Conservation (phyloP, 2,329 filamentous ascomycete genomes). For the Aspergillus uvarum region DNA sequence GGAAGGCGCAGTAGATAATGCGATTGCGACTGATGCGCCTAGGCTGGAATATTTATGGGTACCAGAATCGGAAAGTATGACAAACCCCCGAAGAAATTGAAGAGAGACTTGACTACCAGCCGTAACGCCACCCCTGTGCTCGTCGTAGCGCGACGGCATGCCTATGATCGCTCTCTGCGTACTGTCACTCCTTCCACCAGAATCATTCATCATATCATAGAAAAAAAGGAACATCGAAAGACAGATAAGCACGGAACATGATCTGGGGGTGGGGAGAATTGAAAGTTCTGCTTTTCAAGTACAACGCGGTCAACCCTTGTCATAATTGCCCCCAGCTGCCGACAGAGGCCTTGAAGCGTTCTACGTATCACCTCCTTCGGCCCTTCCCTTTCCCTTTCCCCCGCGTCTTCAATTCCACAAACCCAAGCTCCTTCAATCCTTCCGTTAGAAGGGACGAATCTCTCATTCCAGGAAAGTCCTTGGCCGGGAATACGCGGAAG, state of each 20-base stretch:
- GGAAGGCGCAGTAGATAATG: not conserved
- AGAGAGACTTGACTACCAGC: not conserved
- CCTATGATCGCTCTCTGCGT: not conserved
- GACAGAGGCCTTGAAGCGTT: not conserved
- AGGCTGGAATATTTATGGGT: not conserved
- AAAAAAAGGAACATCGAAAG: not conserved
- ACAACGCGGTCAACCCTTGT: too few relatives aligned
- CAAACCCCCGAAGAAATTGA: not conserved
- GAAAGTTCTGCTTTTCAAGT: too few relatives aligned
- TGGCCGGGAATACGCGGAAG: slow-evolving; percentile 45
- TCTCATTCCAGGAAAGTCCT: slow-evolving; percentile 47
- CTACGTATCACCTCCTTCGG: slow-evolving; percentile 21
- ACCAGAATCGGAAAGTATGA: not conserved
- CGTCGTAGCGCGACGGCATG: not conserved
- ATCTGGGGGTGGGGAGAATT: not conserved
- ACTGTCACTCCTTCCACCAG: not conserved
- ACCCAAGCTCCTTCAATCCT: slow-evolving; percentile 42
- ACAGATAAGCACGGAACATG: not conserved
- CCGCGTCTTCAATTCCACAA: slow-evolving; percentile 43
- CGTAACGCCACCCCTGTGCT: not conserved
- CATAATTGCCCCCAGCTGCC: too few relatives aligned
- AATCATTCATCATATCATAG: not conserved
- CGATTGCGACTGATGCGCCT: not conserved
- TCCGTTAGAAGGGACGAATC: slow-evolving; percentile 41
- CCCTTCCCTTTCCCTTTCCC: slow-evolving; percentile 38